These are phyloP conservation scores for Graphilbum ipis-grandicollis DNA, from an alignment of 2,329 filamentous ascomycete species.

Conservation along the genomic window DNA sequence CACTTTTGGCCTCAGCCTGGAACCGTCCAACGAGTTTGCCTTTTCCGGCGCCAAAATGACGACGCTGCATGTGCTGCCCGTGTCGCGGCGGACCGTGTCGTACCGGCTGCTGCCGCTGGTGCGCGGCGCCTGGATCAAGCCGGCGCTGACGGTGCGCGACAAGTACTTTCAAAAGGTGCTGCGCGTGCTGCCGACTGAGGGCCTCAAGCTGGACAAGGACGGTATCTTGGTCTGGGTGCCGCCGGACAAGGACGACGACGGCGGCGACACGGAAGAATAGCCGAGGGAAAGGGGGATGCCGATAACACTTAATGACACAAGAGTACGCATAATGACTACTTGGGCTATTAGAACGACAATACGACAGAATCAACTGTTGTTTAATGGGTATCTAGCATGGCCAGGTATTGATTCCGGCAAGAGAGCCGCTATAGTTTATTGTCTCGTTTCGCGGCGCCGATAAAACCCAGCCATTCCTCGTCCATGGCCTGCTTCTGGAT, in stretches of 20 bases:
- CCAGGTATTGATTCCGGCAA: no score
- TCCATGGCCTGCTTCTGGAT: constrained; percentile 38
- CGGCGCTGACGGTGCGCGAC: constrained; percentile 63
- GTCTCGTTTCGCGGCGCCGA: constrained; percentile 2
- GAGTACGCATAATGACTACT: no score
- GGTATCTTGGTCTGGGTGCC: constrained; percentile 47
- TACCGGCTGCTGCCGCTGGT: constrained; percentile 58
- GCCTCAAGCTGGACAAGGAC: constrained; percentile 53
- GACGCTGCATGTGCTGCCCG: constrained; percentile 63
- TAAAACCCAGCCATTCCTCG: constrained; percentile 26
- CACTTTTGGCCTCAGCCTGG: constrained; percentile 84
- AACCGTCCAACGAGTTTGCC: constrained; percentile 79
- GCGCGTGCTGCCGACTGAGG: constrained; percentile 63
- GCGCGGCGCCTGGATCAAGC: constrained; percentile 50
- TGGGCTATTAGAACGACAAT: not conserved
- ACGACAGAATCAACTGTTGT: not conserved
- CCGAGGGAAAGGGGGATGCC: not conserved
- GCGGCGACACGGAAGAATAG: not conserved
- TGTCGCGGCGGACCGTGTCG: constrained; percentile 56
- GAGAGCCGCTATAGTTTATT: constrained; percentile 6
- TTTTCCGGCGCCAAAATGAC: constrained; percentile 79
- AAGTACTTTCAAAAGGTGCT: constrained; percentile 88
- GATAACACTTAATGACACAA: not conserved
- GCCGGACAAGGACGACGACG: constrained; percentile 18
- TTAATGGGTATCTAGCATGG: no score